Conservation (phyloP, 345 rosid genomes). For the Draba incana region DNA sequence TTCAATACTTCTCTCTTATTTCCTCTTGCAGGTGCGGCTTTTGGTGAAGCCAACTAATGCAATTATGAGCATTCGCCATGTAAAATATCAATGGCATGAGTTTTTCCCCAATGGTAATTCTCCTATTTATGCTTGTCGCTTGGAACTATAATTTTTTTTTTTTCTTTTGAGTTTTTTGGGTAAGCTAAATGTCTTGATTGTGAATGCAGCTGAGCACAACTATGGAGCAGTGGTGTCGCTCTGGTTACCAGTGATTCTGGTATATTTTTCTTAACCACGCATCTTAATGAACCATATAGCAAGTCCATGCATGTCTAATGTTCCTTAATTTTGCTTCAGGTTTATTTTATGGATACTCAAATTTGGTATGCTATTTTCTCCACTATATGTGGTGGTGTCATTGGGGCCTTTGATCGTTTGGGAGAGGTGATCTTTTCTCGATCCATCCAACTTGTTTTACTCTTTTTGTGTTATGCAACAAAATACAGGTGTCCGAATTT, state of each 20-base stretch:
- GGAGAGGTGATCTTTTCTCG: slow-evolving; percentile 74
- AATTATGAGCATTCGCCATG: slow-evolving; percentile 67
- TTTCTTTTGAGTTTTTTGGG: slow-evolving; percentile 19
- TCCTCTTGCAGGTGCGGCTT: slow-evolving; percentile 64
- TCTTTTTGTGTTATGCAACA: not conserved
- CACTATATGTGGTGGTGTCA: slow-evolving; percentile 85
- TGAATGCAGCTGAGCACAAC: slow-evolving; percentile 64
- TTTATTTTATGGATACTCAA: slow-evolving; percentile 95
- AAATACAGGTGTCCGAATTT: slow-evolving; percentile 9
- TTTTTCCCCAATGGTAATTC: slow-evolving; percentile 75
- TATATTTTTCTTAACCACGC: slow-evolving; percentile 36
- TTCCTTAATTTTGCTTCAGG: slow-evolving; percentile 51
- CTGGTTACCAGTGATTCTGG: slow-evolving; percentile 86
- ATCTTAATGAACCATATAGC: slow-evolving; percentile 11
- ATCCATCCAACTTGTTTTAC: slow-evolving; percentile 5
- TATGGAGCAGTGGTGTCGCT: slow-evolving; percentile 76
- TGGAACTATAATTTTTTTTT: not conserved
- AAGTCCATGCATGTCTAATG: slow-evolving; percentile 24
- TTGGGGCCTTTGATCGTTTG: slow-evolving; percentile 91
- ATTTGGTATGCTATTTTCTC: slow-evolving; percentile 93
- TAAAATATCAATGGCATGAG: slow-evolving; percentile 89
- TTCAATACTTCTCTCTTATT: slow-evolving; percentile 19
- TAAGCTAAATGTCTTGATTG: slow-evolving; percentile 23
- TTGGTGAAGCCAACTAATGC: slow-evolving; percentile 90
- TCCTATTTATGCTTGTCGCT: slow-evolving; percentile 5